Evolutionary conservation across 805 yeast species (phyloP).

Genomic region (Ogataea saltuana): DNA sequence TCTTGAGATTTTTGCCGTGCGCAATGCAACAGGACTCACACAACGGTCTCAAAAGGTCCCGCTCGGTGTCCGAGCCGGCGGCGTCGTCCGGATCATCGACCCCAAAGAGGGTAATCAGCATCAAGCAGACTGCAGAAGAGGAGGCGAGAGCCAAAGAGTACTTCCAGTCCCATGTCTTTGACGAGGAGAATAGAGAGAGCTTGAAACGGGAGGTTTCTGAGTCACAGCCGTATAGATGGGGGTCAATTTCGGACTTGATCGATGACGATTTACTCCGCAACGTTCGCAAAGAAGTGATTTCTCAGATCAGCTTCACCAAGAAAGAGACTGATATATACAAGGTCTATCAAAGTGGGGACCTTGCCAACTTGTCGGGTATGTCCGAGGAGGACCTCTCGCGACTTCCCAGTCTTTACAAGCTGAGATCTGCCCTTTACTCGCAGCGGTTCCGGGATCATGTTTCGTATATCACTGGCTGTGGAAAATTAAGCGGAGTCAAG

Average conservation of each 20-base stretch:
- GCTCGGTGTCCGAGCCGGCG: too few species aligned
- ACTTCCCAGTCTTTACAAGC: slow-evolving; percentile 71
- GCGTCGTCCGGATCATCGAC: background rate
- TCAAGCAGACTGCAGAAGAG: slow-evolving; percentile 37
- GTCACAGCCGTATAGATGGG: slow-evolving; percentile 88
- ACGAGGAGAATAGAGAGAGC: slow-evolving; percentile 38
- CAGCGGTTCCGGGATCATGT: slow-evolving; percentile 79
- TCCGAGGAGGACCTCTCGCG: slow-evolving; percentile 71
- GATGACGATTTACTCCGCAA: slow-evolving; percentile 74
- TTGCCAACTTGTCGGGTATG: slow-evolving; percentile 88
- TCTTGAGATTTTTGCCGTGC: too few species aligned
- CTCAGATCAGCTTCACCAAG: slow-evolving; percentile 83
- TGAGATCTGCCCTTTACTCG: slow-evolving; percentile 87
- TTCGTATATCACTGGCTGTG: slow-evolving; percentile 78
- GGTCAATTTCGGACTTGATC: slow-evolving; percentile 71
- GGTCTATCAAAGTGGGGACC: slow-evolving; percentile 85
- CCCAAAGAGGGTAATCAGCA: slow-evolving; percentile 18
- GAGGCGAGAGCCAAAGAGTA: slow-evolving; percentile 34
- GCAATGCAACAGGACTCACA: too few species aligned
- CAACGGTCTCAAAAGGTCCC: too few species aligned
- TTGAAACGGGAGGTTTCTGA: slow-evolving; percentile 47
- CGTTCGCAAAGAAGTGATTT: slow-evolving; percentile 82
- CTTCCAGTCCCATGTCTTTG: slow-evolving; percentile 36
- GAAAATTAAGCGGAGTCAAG: slow-evolving; percentile 84
- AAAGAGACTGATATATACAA: slow-evolving; percentile 97